Percentiles rank a stretch among this genome's conserved stretches.
Evolutionary conservation across 768 basidiomycete genomes (phyloP).

Genomic region (Xerocomus spinulosus): DNA sequence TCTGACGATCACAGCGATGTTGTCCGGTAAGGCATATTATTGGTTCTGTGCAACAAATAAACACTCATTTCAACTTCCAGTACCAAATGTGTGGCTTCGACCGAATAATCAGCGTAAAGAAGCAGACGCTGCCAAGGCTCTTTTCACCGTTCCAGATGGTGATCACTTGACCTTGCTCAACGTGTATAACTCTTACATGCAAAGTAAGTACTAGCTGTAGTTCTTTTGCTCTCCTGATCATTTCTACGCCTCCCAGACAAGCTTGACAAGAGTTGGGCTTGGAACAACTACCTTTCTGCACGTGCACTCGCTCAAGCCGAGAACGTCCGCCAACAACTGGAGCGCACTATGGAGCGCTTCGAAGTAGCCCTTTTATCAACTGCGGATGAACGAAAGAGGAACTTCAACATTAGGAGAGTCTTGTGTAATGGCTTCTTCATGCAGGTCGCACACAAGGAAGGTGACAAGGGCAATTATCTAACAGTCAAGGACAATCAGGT

Average conservation of each 20-base stretch:
- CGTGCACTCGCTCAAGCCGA: constrained; percentile 87
- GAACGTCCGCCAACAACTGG: constrained; percentile 86
- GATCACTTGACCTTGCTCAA: constrained; percentile 94
- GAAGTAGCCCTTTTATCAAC: constrained; percentile 73
- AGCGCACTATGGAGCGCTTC: constrained; percentile 87
- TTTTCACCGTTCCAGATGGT: constrained; percentile 89
- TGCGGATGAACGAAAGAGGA: constrained; percentile 65
- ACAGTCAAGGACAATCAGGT: constrained; percentile 97
- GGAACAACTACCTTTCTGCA: constrained; percentile 81
- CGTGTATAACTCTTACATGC: constrained; percentile 88
- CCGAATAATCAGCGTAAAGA: constrained; percentile 68
- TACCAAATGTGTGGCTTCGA: constrained; percentile 61
- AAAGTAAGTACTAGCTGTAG: constrained; percentile 48
- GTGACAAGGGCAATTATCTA: constrained; percentile 80
- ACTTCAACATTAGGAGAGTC: constrained; percentile 71
- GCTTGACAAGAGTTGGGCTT: constrained; percentile 83
- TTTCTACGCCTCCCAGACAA: constrained; percentile 44
- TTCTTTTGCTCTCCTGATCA: neutral
- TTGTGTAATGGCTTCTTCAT: constrained; percentile 95
- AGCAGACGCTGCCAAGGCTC: constrained; percentile 87
- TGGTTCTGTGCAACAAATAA: neutral
- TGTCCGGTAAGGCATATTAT: constrained; percentile 60
- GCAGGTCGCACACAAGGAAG: constrained; percentile 95
- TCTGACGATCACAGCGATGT: constrained; percentile 91
- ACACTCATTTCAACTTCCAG: constrained; percentile 9